Conservation (phyloP, 23 red algal genomes). For the Gracilaria gracilis region DNA sequence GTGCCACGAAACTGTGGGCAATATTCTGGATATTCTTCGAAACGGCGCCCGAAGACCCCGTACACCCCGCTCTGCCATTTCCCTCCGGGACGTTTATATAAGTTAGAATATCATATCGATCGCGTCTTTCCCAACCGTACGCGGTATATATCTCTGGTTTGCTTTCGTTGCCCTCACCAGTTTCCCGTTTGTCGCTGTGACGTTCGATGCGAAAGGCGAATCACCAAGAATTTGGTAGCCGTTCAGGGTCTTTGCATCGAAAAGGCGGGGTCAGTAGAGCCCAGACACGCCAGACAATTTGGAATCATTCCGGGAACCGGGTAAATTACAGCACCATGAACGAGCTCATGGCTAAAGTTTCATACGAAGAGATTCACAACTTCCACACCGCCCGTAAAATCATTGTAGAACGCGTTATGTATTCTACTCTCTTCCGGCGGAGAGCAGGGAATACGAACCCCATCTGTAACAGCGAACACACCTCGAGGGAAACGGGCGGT, state of each 20-base stretch:
- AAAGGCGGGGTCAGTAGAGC: neutral
- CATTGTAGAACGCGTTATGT: constrained; percentile 44
- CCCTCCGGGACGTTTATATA: neutral
- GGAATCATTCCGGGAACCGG: neutral
- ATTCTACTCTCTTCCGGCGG: neutral
- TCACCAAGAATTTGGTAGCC: constrained; percentile 6
- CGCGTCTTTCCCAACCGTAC: neutral
- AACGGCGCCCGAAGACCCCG: constrained; percentile 9
- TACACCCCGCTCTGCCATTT: constrained; percentile 40
- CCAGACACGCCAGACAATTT: constrained; percentile 7
- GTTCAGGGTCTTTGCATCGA: neutral
- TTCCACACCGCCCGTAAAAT: constrained; percentile 15
- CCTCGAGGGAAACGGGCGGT: neutral
- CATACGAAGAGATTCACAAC: constrained; percentile 45
- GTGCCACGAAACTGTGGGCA: neutral
- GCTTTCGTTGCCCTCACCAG: neutral
- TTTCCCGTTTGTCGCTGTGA: neutral
- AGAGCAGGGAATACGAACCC: constrained; percentile 9
- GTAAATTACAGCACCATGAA: constrained; percentile 13
- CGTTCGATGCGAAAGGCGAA: neutral
- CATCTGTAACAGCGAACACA: constrained; percentile 26
- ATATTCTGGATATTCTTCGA: neutral
- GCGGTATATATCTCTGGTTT: constrained; percentile 7
- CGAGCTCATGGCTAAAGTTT: neutral
- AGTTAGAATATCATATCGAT: constrained; percentile 42